These are phyloP conservation scores for Gypsophila paniculata DNA, from an alignment of 179 eudicot species.

Conservation along the genomic window DNA sequence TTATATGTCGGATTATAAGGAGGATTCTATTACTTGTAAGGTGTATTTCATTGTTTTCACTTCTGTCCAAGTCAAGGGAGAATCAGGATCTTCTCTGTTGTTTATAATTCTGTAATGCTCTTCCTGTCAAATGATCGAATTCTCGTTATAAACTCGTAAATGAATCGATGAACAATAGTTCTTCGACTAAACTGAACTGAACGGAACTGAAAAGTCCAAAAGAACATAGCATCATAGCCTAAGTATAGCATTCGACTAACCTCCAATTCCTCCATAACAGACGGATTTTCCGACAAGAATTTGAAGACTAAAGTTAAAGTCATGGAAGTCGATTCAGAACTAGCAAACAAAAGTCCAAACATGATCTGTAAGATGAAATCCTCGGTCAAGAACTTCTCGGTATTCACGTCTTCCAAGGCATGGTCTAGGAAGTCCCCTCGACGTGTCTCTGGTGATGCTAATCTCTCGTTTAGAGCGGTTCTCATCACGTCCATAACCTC, in stretches of 20 bases:
- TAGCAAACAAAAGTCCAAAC: constrained; percentile 61
- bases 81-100: constrained; percentile 33
- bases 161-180: background rate
- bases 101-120: constrained; percentile 59
- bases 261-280: constrained; percentile 46
- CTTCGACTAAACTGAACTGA: too few species aligned
- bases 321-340: constrained; percentile 54
- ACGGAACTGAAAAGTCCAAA: too few species aligned
- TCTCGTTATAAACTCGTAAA: background rate
- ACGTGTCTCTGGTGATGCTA: constrained; percentile 29
- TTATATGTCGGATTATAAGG: too few species aligned
- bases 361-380: constrained; percentile 55
- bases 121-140: constrained; percentile 35
- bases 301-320: constrained; percentile 51
- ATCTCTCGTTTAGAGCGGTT: constrained; percentile 32
- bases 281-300: constrained; percentile 58
- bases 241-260: too few species aligned
- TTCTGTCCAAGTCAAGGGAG: constrained; percentile 57
- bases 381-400: constrained; percentile 53
- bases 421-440: constrained; percentile 58
- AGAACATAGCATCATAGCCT: too few species aligned
- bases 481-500: constrained; percentile 45
- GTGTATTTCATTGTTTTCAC: constrained; percentile 74
- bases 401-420: constrained; percentile 42
- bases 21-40: constrained; percentile 55